Evolutionary conservation across 2,329 filamentous ascomycete species (phyloP).

Genomic region (Exophiala lecanii-corni): DNA sequence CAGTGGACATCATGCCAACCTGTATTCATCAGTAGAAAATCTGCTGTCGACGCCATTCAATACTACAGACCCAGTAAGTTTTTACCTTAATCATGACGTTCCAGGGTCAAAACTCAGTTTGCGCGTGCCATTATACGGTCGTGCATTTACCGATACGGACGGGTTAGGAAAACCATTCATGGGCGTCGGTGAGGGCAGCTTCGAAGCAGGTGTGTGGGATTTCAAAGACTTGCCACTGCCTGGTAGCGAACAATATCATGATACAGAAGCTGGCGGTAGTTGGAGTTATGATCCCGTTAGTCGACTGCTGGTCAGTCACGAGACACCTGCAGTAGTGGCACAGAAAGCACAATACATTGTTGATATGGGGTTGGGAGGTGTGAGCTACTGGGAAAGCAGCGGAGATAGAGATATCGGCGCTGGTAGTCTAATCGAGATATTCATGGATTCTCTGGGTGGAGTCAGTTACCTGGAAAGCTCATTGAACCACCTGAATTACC

Average conservation of each 20-base stretch:
- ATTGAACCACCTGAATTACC: constrained; percentile 48
- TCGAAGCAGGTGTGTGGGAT: constrained; percentile 82
- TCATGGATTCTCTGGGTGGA: constrained; percentile 33
- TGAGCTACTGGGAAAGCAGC: constrained; percentile 96
- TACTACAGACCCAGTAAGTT: constrained; percentile 63
- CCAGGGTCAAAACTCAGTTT: constrained; percentile 69
- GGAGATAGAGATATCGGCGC: constrained; percentile 60
- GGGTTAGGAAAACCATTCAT: constrained; percentile 66
- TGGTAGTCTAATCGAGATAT: constrained; percentile 62
- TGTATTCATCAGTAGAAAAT: constrained; percentile 57
- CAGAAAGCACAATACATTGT: constrained; percentile 69
- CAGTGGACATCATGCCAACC: constrained; percentile 76
- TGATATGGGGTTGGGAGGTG: constrained; percentile 66
- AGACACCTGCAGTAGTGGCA: constrained; percentile 62
- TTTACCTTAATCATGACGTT: constrained; percentile 64
- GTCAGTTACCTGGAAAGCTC: constrained; percentile 38
- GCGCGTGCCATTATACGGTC: constrained; percentile 89
- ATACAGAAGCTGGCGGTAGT: constrained; percentile 60
- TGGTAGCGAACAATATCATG: constrained; percentile 60
- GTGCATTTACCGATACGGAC: constrained; percentile 73
- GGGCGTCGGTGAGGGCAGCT: constrained; percentile 73
- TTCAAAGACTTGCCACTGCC: constrained; percentile 76
- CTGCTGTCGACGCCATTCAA: constrained; percentile 71
- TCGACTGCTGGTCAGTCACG: constrained; percentile 72
- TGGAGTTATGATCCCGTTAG: constrained; percentile 68